phyloP scores from a whole-genome alignment of 805 yeast species.

The Saccharomycopsis vini region DNA sequence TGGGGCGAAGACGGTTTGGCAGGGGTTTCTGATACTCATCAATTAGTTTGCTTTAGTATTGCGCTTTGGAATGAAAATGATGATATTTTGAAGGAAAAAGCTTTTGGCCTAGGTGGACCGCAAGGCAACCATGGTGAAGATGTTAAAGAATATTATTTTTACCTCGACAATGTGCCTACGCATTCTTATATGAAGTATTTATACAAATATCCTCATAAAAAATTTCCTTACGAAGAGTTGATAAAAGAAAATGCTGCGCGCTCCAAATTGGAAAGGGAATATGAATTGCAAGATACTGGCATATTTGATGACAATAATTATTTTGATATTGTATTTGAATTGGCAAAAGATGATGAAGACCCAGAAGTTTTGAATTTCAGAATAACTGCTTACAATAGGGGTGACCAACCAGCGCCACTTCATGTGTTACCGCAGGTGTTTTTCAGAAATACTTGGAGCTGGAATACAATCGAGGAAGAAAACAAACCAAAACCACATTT shows the following conservation, averaged over 20 bases:
- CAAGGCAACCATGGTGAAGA: constrained; percentile 97
- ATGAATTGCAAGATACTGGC: constrained; percentile 75
- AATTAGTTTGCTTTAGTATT: constrained; percentile 62
- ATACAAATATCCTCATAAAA: constrained; percentile 84
- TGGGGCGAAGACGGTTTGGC: constrained; percentile 97
- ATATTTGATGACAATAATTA: constrained; percentile 54
- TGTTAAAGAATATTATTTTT: constrained; percentile 77
- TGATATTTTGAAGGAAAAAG: constrained; percentile 72
- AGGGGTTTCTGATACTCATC: constrained; percentile 81
- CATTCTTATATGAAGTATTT: constrained; percentile 87
- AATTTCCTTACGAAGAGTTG: constrained; percentile 74
- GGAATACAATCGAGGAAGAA: constrained; percentile 55
- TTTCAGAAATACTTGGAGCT: constrained; percentile 88
- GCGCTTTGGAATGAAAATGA: constrained; percentile 92
- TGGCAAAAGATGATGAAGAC: constrained; percentile 77
- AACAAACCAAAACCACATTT: constrained; percentile 43
- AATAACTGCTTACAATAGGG: constrained; percentile 80
- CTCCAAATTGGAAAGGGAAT: constrained; percentile 62
- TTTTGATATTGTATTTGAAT: constrained; percentile 82
- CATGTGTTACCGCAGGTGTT: constrained; percentile 79
- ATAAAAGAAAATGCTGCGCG: constrained; percentile 59
- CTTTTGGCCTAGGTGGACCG: constrained; percentile 83
- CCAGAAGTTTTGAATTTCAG: constrained; percentile 76
- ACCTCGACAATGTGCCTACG: constrained; percentile 85
- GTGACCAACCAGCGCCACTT: constrained; percentile 77